phyloP scores from a whole-genome alignment of 768 basidiomycete genomes.

The Calocera cornea region DNA sequence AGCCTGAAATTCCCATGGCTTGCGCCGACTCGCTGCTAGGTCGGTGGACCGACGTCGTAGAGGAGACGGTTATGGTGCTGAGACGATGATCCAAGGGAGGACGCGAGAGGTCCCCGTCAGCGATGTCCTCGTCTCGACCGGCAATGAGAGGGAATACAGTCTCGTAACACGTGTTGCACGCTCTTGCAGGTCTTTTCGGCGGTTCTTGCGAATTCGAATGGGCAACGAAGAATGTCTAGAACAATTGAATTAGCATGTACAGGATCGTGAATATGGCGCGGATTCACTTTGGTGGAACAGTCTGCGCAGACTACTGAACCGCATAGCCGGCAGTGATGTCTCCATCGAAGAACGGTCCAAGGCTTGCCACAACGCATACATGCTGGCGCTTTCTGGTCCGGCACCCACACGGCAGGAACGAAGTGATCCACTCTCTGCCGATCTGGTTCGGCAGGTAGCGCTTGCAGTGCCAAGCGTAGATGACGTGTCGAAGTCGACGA shows the following conservation, averaged over 20 bases:
- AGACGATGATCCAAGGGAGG: not conserved
- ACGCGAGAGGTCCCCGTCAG: not conserved
- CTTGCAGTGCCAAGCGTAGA: conserved; percentile 57
- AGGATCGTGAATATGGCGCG: not conserved
- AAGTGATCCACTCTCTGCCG: conserved; percentile 50
- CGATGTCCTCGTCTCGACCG: not conserved
- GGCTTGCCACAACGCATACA: conserved; percentile 73
- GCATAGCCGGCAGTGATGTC: conserved; percentile 80
- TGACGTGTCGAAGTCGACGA: conserved; percentile 65
- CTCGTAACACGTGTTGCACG: conserved; percentile 78
- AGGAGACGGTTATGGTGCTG: not conserved
- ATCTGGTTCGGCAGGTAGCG: conserved; percentile 51
- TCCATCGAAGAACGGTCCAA: conserved; percentile 61
- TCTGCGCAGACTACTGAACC: conserved; percentile 73
- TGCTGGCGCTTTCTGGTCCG: conserved; percentile 63
- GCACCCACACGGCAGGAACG: conserved; percentile 86
- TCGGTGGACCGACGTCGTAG: not conserved
- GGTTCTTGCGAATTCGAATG: conserved; percentile 31
- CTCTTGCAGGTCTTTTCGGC: conserved; percentile 54
- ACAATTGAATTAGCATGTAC: not conserved
- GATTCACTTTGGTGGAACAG: conserved; percentile 62
- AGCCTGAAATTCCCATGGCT: not conserved
- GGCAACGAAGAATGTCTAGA: conserved; percentile 70
- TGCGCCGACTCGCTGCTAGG: not conserved
- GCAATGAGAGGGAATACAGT: conserved; percentile 54